Percentiles rank a stretch among this genome's conserved stretches.
Evolutionary conservation across 805 yeast genomes (phyloP).

Genomic region (Maudiozyma saulgeensis): DNA sequence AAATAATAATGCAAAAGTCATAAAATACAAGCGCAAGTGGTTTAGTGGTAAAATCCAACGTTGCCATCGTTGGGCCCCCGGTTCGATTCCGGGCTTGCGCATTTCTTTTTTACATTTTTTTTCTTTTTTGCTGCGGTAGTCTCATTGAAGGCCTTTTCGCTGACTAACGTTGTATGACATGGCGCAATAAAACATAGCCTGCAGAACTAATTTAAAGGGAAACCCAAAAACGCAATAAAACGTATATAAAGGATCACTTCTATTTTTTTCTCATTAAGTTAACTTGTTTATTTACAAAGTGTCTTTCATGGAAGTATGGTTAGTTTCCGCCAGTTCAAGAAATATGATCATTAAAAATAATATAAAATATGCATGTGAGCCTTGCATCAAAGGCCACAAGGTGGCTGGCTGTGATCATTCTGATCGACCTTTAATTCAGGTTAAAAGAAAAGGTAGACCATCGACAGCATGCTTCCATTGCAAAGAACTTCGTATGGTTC

Average conservation of each 20-base stretch:
- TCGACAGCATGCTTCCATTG: conserved; percentile 86
- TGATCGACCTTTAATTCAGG: conserved; percentile 80
- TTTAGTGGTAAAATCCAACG: conserved; percentile 2
- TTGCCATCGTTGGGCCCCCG: conserved; percentile 3
- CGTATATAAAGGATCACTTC: too few relatives aligned
- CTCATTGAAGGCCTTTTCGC: too few relatives aligned
- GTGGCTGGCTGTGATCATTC: conserved; percentile 88
- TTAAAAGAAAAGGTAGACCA: conserved; percentile 94
- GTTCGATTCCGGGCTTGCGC: conserved; percentile 3
- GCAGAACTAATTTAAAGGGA: too few relatives aligned
- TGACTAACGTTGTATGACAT: too few relatives aligned
- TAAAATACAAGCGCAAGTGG: conserved; percentile 1
- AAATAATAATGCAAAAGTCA: background rate
- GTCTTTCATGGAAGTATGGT: too few relatives aligned
- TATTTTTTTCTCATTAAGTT: too few relatives aligned
- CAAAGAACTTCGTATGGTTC: conserved; percentile 58
- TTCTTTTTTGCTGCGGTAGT: background rate
- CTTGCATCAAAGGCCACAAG: conserved; percentile 93
- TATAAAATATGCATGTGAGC: conserved; percentile 87
- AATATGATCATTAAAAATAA: conserved; percentile 83
- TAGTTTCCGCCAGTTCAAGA: background rate
- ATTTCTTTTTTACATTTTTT: background rate
- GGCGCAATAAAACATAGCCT: too few relatives aligned
- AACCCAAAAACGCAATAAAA: too few relatives aligned
- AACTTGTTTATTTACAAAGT: too few relatives aligned